phyloP scores from a whole-genome alignment of 2,329 filamentous ascomycete species.

The Drechslera avenae region DNA sequence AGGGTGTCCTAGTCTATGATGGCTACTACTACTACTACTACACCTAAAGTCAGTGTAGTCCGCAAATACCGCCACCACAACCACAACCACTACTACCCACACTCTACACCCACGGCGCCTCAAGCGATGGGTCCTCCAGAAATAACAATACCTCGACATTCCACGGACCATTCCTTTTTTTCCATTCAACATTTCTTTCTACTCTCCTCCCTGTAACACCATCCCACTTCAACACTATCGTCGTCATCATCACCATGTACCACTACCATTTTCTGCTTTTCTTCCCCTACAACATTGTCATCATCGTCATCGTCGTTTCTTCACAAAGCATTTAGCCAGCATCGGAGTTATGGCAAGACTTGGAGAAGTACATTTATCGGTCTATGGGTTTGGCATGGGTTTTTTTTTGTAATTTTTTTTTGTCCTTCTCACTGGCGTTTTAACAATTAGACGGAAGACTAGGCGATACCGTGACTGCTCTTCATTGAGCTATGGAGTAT shows the following conservation, averaged over 20 bases:
- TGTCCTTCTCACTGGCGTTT: too few species aligned
- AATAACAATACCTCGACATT: neutral
- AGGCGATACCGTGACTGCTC: constrained; percentile 11
- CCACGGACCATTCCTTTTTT: neutral
- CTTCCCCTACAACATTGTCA: neutral
- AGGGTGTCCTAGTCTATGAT: constrained; percentile 2
- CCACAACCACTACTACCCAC: constrained; percentile 19
- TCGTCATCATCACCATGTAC: neutral
- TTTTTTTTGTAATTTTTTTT: too few species aligned
- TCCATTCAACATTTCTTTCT: neutral
- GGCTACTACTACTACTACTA: constrained; percentile 6
- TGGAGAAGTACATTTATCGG: neutral
- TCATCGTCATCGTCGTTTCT: neutral
- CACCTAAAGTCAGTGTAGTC: neutral
- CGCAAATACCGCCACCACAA: constrained; percentile 7
- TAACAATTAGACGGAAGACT: neutral
- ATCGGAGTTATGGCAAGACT: constrained; percentile 14
- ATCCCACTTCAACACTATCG: neutral
- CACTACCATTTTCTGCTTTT: too few species aligned
- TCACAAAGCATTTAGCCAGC: constrained; percentile 17
- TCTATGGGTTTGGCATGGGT: neutral
- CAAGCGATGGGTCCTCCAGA: constrained; percentile 31
- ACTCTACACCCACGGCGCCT: constrained; percentile 34
- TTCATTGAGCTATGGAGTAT: constrained; percentile 18
- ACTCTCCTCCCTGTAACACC: constrained; percentile 6